Evolutionary conservation across 2,329 filamentous ascomycete genomes (phyloP).

Genomic region (Akanthomyces lecanii): DNA sequence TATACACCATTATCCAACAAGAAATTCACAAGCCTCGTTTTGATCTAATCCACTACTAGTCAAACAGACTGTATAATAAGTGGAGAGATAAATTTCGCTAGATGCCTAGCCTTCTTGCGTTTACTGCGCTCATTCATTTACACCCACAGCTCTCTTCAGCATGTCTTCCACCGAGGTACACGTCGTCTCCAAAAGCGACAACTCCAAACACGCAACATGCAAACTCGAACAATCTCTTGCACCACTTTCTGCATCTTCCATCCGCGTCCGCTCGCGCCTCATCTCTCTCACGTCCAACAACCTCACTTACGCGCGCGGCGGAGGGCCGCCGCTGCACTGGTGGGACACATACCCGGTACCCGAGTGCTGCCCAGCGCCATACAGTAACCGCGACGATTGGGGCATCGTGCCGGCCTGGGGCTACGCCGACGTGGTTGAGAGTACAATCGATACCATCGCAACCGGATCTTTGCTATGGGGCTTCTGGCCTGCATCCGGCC

Average conservation of each 20-base stretch:
- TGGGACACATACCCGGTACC: conserved; percentile 45
- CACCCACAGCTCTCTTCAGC: not conserved
- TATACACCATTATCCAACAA: no score
- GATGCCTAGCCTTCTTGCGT: no score
- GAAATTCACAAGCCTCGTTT: no score
- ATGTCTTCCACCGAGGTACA: not conserved
- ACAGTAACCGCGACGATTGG: conserved; percentile 35
- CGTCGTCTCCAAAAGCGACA: conserved; percentile 10
- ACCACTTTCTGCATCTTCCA: conserved; percentile 22
- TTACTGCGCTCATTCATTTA: no score
- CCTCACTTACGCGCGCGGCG: conserved; percentile 30
- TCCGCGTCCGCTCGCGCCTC: conserved; percentile 28
- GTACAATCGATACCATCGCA: conserved; percentile 32
- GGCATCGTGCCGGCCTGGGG: conserved; percentile 48
- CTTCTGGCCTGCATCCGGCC: conserved; percentile 39
- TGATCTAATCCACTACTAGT: no score
- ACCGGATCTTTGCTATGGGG: conserved; percentile 37
- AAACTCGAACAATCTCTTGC: not conserved
- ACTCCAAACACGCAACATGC: not conserved
- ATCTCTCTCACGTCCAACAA: conserved; percentile 33
- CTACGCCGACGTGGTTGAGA: conserved; percentile 39
- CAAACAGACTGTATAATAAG: no score
- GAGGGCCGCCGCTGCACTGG: conserved; percentile 26
- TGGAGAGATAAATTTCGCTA: no score
- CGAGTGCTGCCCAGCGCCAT: conserved; percentile 27